Evolutionary conservation across 1,139 yeast genomes (phyloP), one percentile per base, ranked within the genome.

Genomic region (Geotrichum siamense): DNA sequence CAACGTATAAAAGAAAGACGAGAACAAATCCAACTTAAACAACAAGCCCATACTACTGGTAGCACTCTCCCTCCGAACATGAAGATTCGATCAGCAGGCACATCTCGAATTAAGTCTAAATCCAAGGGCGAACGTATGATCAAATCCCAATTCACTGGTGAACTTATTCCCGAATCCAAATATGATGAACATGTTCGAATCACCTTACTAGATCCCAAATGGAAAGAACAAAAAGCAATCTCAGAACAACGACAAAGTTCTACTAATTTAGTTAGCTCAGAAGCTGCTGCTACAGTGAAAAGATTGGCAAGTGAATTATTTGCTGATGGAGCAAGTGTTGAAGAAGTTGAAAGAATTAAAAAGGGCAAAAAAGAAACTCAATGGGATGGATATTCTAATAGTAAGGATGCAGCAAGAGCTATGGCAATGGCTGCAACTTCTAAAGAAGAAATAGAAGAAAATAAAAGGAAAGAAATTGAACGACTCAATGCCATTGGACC

Each of bases 201-300:
- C n/a, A 66, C 83, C 45, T 67, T 85, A 38, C 66, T 91, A 43
- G 95, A 89, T 61, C 95, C 96, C 1, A 70, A 76, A 51, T 85
- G 84, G 65, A 73, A 78, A 53, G 77, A 77, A 51, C 89, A 85
- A 59, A 80, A 78, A 56, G 76, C 74, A 25, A 73, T 74, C 48
- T 71, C 69, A 13, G 78, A 82, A 51, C 68, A 73, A 26, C 83
- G 86, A 55, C 73, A 74, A 55, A 66, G 74, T 31, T 68, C 76
- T 25, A 71, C 86, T 4, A 84, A 84, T 55, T 63, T 86, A 47
- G 74, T 79, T 3, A 73, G 79, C 1, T 78, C 76, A 42, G 84
- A 83, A 51, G 93, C 82, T 1, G 82, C 79, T 50, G 79, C 74
- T 41, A 89, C 89, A 56, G 76, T 87, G 43, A 82, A 82, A 57